Evolutionary conservation across 2,329 filamentous ascomycete genomes (phyloP).

Genomic region (Amylocarpus encephaloides): DNA sequence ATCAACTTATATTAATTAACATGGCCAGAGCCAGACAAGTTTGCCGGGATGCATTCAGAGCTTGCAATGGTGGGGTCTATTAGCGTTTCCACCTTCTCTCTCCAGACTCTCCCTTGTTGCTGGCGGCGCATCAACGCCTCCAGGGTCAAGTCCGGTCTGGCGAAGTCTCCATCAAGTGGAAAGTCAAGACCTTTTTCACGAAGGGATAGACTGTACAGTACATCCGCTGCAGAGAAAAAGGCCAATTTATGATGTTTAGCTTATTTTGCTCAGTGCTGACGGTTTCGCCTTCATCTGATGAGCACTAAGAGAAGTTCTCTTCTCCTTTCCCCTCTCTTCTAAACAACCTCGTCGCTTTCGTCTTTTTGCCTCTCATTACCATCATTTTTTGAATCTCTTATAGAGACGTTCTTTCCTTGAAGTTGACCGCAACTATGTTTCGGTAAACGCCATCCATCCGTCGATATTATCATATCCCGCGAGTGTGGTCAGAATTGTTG

Average conservation of each 20-base stretch:
- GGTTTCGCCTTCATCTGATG: neutral
- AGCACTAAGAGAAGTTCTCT: neutral
- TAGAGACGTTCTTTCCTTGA: slow-evolving; percentile 18
- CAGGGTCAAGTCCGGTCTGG: no score
- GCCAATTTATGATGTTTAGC: neutral
- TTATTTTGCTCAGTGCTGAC: neutral
- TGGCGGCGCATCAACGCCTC: no score
- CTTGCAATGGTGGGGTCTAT: neutral
- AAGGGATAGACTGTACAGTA: neutral
- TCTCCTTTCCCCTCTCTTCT: slow-evolving; percentile 4
- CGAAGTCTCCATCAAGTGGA: no score
- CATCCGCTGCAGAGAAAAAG: neutral
- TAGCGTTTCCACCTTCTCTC: neutral
- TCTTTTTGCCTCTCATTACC: neutral
- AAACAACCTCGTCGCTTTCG: slow-evolving; percentile 8
- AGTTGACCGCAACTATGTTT: neutral
- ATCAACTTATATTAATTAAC: neutral
- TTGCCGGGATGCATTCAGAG: neutral
- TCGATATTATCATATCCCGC: slow-evolving; percentile 1
- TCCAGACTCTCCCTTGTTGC: neutral
- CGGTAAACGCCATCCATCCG: neutral
- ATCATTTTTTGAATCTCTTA: slow-evolving; percentile 2
- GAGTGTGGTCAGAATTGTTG: slow-evolving; percentile 2
- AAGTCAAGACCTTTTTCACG: neutral
- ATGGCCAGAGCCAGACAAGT: neutral